Base-by-base conservation (phyloP, 495 filamentous ascomycete genomes). In the Tuber magnatum region DNA sequence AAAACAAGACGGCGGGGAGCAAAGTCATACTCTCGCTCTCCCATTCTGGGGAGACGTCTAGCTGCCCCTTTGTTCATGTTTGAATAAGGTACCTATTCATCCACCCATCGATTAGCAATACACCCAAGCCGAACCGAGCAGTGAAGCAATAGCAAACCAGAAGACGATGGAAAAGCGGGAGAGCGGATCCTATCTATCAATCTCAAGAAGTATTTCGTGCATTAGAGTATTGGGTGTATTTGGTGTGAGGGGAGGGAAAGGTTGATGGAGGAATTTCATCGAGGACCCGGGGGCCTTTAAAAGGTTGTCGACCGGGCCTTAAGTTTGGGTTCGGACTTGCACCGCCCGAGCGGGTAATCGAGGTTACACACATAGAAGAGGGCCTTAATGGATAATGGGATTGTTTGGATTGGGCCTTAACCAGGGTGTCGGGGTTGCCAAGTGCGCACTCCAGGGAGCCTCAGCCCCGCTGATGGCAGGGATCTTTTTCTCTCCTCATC, bases 81-180 rank as follows among this genome's bases (percentile, higher is more conserved):
- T 28, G n/a, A 0, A 10, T 28, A 14, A 14, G n/a, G n/a, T 28
- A n/a, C 51, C 51, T 61, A 32, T 28, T 32, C 51, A 61, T 32
- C 7, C 22, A n/a, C 46, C 42, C 6, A 51, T n/a, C n/a, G 10
- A 61, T 61, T 61, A 61, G 51, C 51, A 61, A 61, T 10, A 61
- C 51, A 8, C 32, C 9, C 51, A 28, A 16, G n/a, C n/a, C n/a
- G n/a, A 61, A 32, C 51, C 10, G 2, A 32, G n/a, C 9, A 5
- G n/a, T 28, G 24, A 32, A 61, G n/a, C 24, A 61, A 61, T 2
- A 48, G 22, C 51, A 61, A 61, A 61, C 51, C 51, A 32, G 16
- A 61, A 56, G 7, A 4, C 3, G 5, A 28, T 0, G 3, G 7
- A 3, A 0, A 8, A 8, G 8, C n/a, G n/a, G 3, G 3, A 0